phyloP scores from a whole-genome alignment of 208 protist genomes.

The Leptomonas seymouri region DNA sequence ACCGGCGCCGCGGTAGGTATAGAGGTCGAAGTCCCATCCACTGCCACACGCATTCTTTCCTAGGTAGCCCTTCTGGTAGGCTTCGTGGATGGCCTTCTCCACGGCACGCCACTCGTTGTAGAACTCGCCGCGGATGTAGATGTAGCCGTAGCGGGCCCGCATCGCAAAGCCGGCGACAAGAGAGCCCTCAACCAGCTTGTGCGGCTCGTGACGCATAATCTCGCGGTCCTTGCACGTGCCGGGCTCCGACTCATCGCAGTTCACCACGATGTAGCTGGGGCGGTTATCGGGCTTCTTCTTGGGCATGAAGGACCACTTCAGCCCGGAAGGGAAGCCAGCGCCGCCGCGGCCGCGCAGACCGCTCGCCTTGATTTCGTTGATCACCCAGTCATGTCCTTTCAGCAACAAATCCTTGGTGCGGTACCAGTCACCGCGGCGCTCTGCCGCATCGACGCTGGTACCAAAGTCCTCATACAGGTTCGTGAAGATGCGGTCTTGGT shows the following conservation, averaged over 20 bases:
- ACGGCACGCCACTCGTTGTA: constrained; percentile 95
- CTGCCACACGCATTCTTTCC: constrained; percentile 98
- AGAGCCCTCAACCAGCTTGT: constrained; percentile 98
- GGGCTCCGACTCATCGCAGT: constrained; percentile 99
- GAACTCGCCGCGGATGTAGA: constrained; percentile 99
- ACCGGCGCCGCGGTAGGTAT: constrained; percentile 97
- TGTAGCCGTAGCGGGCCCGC: constrained; percentile 97
- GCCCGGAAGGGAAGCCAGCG: constrained; percentile 98
- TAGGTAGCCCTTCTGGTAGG: constrained; percentile 95
- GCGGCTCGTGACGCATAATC: constrained; percentile 99
- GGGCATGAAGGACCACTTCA: constrained; percentile 99
- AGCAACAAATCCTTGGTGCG: constrained; percentile 97
- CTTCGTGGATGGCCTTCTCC: constrained; percentile 96
- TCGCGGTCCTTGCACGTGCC: constrained; percentile 99
- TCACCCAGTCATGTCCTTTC: constrained; percentile 98
- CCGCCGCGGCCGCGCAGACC: constrained; percentile 98
- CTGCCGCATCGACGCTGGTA: constrained; percentile 89
- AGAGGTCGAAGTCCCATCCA: constrained; percentile 99
- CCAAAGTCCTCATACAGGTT: constrained; percentile 98
- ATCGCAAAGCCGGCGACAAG: constrained; percentile 98
- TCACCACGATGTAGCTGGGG: constrained; percentile 98
- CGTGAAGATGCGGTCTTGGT: constrained; percentile 98
- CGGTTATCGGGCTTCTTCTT: constrained; percentile 92
- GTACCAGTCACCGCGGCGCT: constrained; percentile 98
- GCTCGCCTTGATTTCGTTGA: constrained; percentile 96